These are phyloP conservation scores for Termitomyces sp. DNA, from an alignment of 768 basidiomycete genomes.

Conservation along the genomic window DNA sequence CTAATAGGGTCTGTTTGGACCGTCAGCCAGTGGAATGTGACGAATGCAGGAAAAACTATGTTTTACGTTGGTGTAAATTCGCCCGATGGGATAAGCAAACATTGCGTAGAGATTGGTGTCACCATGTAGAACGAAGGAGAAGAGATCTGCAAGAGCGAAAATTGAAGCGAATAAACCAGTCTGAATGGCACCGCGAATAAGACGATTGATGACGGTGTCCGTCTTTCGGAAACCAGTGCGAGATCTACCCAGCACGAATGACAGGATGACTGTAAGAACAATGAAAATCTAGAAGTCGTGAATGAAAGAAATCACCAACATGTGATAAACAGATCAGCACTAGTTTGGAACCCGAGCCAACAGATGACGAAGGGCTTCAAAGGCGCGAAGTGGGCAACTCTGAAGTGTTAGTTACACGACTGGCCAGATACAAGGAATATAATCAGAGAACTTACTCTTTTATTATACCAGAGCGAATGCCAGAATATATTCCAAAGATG, in stretches of 20 bases:
- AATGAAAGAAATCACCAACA: constrained; percentile 21
- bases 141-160: constrained; percentile 46
- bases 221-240: constrained; percentile 48
- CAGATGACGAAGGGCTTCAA: constrained; percentile 37
- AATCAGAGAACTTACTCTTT: constrained; percentile 24
- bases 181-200: constrained; percentile 50
- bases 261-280: constrained; percentile 18
- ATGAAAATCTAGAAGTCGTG: neutral
- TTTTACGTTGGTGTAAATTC: constrained; percentile 37
- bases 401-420: constrained; percentile 13
- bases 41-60: constrained; percentile 4
- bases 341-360: constrained; percentile 43
- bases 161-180: constrained; percentile 48
- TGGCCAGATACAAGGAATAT: neutral
- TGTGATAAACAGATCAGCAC: constrained; percentile 39
- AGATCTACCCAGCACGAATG: constrained; percentile 30
- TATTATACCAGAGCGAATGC: constrained; percentile 37
- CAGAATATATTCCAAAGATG: constrained; percentile 36
- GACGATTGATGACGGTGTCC: constrained; percentile 46
- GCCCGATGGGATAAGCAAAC: constrained; percentile 22
- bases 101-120: constrained; percentile 24
- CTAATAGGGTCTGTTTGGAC: constrained; percentile 32
- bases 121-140: constrained; percentile 30
- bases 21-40: neutral
- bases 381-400: constrained; percentile 34